A percentile compares a stretch with the other conserved stretches of the same genome.
These are phyloP conservation scores for Kluyveromyces dobzhanskii DNA, from an alignment of 805 yeast species.

Conservation along the genomic window DNA sequence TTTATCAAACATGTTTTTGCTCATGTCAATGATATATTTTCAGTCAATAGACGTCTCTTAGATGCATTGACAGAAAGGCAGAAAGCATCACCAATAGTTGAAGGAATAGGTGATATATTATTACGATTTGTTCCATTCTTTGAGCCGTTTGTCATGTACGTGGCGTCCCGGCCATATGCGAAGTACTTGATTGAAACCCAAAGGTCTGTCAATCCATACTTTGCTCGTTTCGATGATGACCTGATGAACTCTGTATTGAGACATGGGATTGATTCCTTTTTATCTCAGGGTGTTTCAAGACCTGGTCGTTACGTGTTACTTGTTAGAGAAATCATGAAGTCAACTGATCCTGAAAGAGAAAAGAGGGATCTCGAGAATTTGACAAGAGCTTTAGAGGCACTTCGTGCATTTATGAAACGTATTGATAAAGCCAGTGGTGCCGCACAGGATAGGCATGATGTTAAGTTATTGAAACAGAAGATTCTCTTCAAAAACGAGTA, in stretches of 20 bases:
- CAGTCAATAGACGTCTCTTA: slow-evolving; percentile 75
- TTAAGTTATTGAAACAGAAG: slow-evolving; percentile 78
- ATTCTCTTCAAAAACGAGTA: slow-evolving; percentile 77
- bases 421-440: slow-evolving; percentile 83
- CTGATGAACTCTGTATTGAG: slow-evolving; percentile 54
- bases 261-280: slow-evolving; percentile 78
- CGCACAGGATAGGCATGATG: slow-evolving; percentile 84
- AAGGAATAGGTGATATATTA: slow-evolving; percentile 79
- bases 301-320: slow-evolving; percentile 90
- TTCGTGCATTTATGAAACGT: slow-evolving; percentile 65
- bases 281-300: slow-evolving; percentile 92
- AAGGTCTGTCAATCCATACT: slow-evolving; percentile 78
- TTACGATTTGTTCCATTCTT: slow-evolving; percentile 76
- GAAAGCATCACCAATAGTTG: slow-evolving; percentile 74
- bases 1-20: slow-evolving; percentile 88
- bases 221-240: slow-evolving; percentile 89
- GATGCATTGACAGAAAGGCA: slow-evolving; percentile 86
- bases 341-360: slow-evolving; percentile 69
- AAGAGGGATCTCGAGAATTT: slow-evolving; percentile 40
- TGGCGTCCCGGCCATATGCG: slow-evolving; percentile 92
- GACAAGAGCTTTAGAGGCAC: slow-evolving; percentile 62
- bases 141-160: slow-evolving; percentile 88
- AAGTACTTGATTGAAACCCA: slow-evolving; percentile 93
- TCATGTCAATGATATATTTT: slow-evolving; percentile 78
- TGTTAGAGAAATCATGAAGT: slow-evolving; percentile 74